These are phyloP conservation scores for Acanthamoeba culbertsoni DNA, from an alignment of 208 protist species.

Conservation along the genomic window DNA sequence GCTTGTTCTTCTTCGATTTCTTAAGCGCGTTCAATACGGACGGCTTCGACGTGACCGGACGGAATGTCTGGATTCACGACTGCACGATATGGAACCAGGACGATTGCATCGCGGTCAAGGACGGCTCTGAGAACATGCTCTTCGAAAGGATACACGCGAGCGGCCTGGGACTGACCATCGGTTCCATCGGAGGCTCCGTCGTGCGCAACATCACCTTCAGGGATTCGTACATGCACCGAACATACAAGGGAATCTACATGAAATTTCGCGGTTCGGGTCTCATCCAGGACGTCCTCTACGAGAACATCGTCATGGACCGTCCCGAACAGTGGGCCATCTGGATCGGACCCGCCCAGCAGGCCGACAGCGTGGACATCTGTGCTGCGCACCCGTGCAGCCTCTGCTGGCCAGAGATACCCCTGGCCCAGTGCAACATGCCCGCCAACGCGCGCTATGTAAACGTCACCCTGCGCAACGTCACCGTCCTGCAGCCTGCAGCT, in stretches of 20 bases:
- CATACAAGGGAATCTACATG: slow-evolving; percentile 80
- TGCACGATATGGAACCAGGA: slow-evolving; percentile 80
- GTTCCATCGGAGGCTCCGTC: slow-evolving; percentile 69
- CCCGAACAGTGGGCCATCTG: slow-evolving; percentile 76
- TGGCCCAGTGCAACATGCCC: slow-evolving; percentile 65
- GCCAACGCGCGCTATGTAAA: slow-evolving; percentile 60
- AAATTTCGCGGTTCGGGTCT: slow-evolving; percentile 65
- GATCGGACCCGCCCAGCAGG: slow-evolving; percentile 81
- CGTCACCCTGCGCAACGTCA: slow-evolving; percentile 70
- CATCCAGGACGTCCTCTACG: slow-evolving; percentile 73
- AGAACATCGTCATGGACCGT: slow-evolving; percentile 78
- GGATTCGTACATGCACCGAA: slow-evolving; percentile 75
- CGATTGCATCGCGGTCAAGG: slow-evolving; percentile 80
- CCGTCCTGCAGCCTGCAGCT: slow-evolving; percentile 50
- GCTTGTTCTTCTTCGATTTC: neutral
- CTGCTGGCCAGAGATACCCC: slow-evolving; percentile 55
- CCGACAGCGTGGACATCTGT: slow-evolving; percentile 68
- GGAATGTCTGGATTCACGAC: slow-evolving; percentile 80
- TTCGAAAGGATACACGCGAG: slow-evolving; percentile 76
- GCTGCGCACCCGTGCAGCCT: slow-evolving; percentile 60
- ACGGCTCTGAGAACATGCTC: slow-evolving; percentile 78
- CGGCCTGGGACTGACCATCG: slow-evolving; percentile 79
- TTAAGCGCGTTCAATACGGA: slow-evolving; percentile 81
- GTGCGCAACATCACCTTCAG: slow-evolving; percentile 83
- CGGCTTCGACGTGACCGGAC: slow-evolving; percentile 79